These are phyloP conservation scores for Voacanga thouarsii DNA, from an alignment of 257 asterid genomes.

Conservation along the genomic window DNA sequence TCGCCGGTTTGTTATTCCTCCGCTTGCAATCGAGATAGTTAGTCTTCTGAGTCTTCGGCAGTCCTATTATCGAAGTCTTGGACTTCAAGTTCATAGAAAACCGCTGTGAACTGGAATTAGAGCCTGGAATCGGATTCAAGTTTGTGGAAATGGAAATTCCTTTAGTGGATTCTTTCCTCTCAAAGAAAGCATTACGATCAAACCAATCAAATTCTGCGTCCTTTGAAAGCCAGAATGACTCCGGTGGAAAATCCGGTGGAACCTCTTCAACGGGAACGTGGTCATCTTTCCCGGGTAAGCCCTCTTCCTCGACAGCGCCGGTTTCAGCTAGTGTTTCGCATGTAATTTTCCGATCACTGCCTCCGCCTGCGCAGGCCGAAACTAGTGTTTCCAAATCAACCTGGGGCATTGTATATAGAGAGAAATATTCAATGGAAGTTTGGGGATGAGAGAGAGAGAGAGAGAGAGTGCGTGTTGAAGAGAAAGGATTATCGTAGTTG, in stretches of 20 bases:
- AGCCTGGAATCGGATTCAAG: slow-evolving; percentile 29
- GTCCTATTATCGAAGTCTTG: slow-evolving; percentile 57
- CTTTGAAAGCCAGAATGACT: slow-evolving; percentile 81
- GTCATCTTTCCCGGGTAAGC: slow-evolving; percentile 17
- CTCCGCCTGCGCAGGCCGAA: slow-evolving; percentile 49
- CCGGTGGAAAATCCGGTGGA: slow-evolving; percentile 67
- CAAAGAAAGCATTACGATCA: slow-evolving; percentile 68
- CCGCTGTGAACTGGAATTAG: slow-evolving; percentile 54
- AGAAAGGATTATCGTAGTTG: neutral
- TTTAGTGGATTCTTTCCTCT: slow-evolving; percentile 68
- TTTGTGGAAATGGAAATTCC: slow-evolving; percentile 43
- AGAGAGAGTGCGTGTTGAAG: neutral
- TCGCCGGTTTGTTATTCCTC: slow-evolving; percentile 45
- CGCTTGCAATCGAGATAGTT: slow-evolving; percentile 42
- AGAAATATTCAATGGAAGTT: slow-evolving; percentile 8
- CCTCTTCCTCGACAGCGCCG: slow-evolving; percentile 21
- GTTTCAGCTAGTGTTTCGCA: slow-evolving; percentile 40
- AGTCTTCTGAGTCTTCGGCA: slow-evolving; percentile 70
- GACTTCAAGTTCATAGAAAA: slow-evolving; percentile 42
- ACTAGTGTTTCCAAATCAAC: slow-evolving; percentile 52
- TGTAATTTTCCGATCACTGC: slow-evolving; percentile 47
- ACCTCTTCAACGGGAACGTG: slow-evolving; percentile 16
- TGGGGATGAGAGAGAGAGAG: neutral
- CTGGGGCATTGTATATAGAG: slow-evolving; percentile 46
- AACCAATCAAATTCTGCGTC: slow-evolving; percentile 92